Evolutionary conservation across 1,284 basidiomycete genomes (phyloP), one percentile per base, ranked within the genome.

Genomic region (Cystobasidium pallidum): DNA sequence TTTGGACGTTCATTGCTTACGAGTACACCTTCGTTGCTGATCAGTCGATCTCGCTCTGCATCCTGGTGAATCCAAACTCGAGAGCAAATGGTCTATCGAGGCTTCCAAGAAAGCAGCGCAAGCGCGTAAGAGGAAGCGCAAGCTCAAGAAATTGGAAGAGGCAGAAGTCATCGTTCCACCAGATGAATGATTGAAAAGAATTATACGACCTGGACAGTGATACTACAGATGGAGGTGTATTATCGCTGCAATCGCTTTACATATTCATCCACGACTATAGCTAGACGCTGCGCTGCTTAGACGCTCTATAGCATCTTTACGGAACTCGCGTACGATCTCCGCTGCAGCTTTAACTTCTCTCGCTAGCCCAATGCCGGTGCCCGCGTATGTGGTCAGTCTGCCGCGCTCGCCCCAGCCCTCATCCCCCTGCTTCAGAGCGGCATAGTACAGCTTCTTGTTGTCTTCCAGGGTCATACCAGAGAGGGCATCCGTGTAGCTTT

Each of bases 61-160:
- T 32, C 77, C 78, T 0, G 78, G 78, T 11, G 66, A 59, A 66
- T 78, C 79, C 3, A 78, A 79, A 51, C 72, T 77, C 19, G 82
- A 82, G 73, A 75, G 81, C 58, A 75, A 78, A 54, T 80, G 78
- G 73, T 80, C 80, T 65, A 81, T 80, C 73, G 81, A 80, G 74
- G 66, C 80, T n/a, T 71, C 78, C 64, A 73, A 81, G 68, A 82
- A 82, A 72, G 70, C 76, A 26, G 81, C 82, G 65, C 77, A 78
- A 54, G 75, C 74, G 32, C 81, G 81, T 74, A 83, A 83, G 77
- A 75, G 77, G 3, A 80, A 79, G 73, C 77, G 77, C 73, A 81
- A 75, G 74, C 75, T 64, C 66, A 57, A 45, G 30, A 43, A 30
- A 15, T 21, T 43, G 2, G 43, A 63, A 8, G 8, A 19, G 3